phyloP scores from a whole-genome alignment of 768 basidiomycete genomes.

The Clitopilus passeckerianus region DNA sequence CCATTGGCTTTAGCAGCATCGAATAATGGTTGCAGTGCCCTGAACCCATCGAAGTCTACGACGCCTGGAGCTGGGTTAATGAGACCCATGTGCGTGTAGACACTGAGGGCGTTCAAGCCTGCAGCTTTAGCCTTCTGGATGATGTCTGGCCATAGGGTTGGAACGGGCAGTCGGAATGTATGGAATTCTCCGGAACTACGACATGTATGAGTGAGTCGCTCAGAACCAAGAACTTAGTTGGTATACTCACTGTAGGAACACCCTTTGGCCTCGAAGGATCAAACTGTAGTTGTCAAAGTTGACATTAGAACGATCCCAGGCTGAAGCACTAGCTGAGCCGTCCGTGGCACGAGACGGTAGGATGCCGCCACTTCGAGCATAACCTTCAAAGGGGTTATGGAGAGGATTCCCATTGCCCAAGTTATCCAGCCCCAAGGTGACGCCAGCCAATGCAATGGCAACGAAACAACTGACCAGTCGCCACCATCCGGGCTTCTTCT shows the following conservation, averaged over 20 bases:
- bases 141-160: constrained; percentile 76
- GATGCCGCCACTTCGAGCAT: neutral
- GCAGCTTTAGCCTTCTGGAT: constrained; percentile 79
- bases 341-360: neutral
- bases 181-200: constrained; percentile 81
- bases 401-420: neutral
- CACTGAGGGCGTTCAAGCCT: constrained; percentile 72
- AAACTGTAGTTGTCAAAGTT: constrained; percentile 68
- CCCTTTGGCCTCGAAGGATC: constrained; percentile 60
- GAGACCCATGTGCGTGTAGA: constrained; percentile 79
- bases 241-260: constrained; percentile 64
- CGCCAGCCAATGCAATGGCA: neutral
- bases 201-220: neutral
- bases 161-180: constrained; percentile 76
- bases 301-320: constrained; percentile 21
- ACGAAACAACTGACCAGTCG: neutral
- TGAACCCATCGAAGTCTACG: constrained; percentile 68
- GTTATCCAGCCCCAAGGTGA: neutral
- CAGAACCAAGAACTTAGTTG: neutral
- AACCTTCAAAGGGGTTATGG: neutral
- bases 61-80: constrained; percentile 72
- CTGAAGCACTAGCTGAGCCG: neutral
- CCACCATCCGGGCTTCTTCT: neutral
- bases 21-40: constrained; percentile 64
- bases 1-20: constrained; percentile 72